These are phyloP conservation scores for Aspergillus sp. DNA, from an alignment of 2,329 filamentous ascomycete species.

Conservation along the genomic window DNA sequence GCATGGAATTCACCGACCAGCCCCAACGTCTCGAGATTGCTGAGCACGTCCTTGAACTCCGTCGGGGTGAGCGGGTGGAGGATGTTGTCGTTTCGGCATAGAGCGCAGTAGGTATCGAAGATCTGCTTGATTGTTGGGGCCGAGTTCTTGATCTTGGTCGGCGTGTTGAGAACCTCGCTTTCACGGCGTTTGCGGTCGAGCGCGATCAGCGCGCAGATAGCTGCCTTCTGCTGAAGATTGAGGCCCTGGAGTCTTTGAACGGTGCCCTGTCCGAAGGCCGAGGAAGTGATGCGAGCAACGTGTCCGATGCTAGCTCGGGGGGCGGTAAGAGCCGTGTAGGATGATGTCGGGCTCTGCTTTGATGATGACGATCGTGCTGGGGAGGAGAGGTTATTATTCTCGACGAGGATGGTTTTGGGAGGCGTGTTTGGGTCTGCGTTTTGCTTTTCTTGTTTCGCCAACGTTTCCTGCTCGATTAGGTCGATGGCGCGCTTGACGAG, in stretches of 20 bases:
- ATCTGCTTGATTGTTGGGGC: constrained; percentile 76
- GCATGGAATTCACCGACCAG: constrained; percentile 63
- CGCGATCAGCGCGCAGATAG: constrained; percentile 76
- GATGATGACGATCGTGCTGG: constrained; percentile 31
- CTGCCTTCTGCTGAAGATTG: constrained; percentile 94
- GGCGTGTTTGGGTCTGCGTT: constrained; percentile 50
- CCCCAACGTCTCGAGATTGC: constrained; percentile 79
- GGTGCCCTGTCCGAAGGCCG: constrained; percentile 83
- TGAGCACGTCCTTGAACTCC: constrained; percentile 88
- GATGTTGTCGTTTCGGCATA: constrained; percentile 81
- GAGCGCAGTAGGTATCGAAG: constrained; percentile 70
- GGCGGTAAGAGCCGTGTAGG: constrained; percentile 65
- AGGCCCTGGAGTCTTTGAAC: constrained; percentile 73
- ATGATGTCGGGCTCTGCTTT: constrained; percentile 35
- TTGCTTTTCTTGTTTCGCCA: constrained; percentile 58
- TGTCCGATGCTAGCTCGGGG: constrained; percentile 84
- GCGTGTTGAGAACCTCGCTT: constrained; percentile 39
- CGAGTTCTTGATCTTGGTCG: constrained; percentile 48
- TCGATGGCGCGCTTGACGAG: constrained; percentile 85
- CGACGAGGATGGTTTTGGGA: constrained; percentile 66
- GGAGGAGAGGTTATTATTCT: constrained; percentile 65
- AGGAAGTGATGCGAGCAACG: constrained; percentile 80
- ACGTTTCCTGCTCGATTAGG: constrained; percentile 75
- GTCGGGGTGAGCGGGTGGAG: constrained; percentile 81
- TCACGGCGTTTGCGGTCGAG: constrained; percentile 63